These are phyloP conservation scores for Paraphaeosphaeria minitans DNA, from an alignment of 2,329 filamentous ascomycete species.

Conservation along the genomic window DNA sequence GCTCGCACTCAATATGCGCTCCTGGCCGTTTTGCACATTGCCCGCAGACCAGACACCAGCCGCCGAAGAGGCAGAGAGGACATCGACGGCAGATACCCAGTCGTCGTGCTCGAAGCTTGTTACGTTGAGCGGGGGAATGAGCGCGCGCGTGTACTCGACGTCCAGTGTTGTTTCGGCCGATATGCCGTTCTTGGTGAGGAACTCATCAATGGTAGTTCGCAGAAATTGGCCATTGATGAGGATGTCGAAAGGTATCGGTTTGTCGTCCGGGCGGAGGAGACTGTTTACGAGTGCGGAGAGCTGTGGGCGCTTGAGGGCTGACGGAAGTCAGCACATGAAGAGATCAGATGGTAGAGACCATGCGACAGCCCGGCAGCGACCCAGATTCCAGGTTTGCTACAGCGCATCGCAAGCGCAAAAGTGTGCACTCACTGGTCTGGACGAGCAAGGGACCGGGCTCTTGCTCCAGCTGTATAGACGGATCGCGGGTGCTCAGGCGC, in stretches of 20 bases:
- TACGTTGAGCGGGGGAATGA: constrained; percentile 87
- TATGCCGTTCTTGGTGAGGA: constrained; percentile 82
- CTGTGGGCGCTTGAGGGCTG: constrained; percentile 39
- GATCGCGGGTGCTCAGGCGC: constrained; percentile 43
- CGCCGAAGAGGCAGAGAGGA: constrained; percentile 70
- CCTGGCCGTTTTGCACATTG: constrained; percentile 58
- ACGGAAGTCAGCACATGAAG: constrained; percentile 17
- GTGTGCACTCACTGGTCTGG: constrained; percentile 35
- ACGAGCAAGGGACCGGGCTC: constrained; percentile 40
- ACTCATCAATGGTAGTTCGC: constrained; percentile 86
- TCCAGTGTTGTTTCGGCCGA: constrained; percentile 86
- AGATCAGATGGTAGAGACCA: not conserved
- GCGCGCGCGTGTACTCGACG: constrained; percentile 89
- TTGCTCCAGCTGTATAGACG: constrained; percentile 39
- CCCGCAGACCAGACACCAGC: constrained; percentile 63
- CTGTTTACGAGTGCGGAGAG: constrained; percentile 69
- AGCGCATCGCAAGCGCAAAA: constrained; percentile 3
- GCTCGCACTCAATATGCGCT: constrained; percentile 85
- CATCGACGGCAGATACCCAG: constrained; percentile 89
- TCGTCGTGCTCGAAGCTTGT: constrained; percentile 96
- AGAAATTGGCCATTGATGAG: constrained; percentile 93
- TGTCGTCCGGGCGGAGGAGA: constrained; percentile 61
- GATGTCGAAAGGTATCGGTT: constrained; percentile 86
- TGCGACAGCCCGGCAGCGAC: not conserved
- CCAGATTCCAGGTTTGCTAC: not conserved